Base-by-base conservation (phyloP, 768 basidiomycete species). In the Russula emetica region DNA sequence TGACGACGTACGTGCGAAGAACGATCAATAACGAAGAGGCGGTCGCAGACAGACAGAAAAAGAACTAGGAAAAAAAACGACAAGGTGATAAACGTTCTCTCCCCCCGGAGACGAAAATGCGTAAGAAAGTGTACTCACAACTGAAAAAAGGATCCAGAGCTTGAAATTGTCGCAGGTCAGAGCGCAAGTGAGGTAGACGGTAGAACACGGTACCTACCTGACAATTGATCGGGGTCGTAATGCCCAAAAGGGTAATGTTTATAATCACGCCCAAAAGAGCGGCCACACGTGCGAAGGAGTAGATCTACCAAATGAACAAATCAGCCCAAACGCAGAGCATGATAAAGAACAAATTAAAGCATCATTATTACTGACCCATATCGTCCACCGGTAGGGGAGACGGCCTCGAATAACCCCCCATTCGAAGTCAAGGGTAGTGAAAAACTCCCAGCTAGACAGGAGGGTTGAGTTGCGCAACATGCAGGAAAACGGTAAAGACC, bases 1-100 rank as follows among this genome's bases (percentile, higher is more conserved):
- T 14, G 24, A 30, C 18, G 24, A 42, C 60, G 26, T 52, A 60
- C 59, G 26, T 52, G 59, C 59, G 59, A 14, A 60, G 24, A 11
- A 20, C 59, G 5, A 60, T 40, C 26, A 60, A 24, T 9, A 60
- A 26, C 20, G 50, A 22, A 26, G 50, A 16, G 3, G 26, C 16
- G 14, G 14, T n/a, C 13, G 47, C 22, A 14, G 40, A 32, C 0
- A 13, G 0, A 20, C 30, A 55, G 18, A 28, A 9, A 20, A 55
- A 55, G 0, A 22, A 5, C 60, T 54, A 47, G 8, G 14, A 28
- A 57, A 44, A 57, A 44, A 32, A 26, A 14, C 3, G 11, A 30
- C 6, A 1, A 34, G 6, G 14, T 50, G 49, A 6, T 18, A 28
- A 18, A 26, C 22, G 14, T 50, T 26, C 14, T 16, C 0, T 24